These are phyloP conservation scores for Jimgerdemannia flammicorona DNA, from an alignment of 192 early-diverging fungal species.

Conservation along the genomic window DNA sequence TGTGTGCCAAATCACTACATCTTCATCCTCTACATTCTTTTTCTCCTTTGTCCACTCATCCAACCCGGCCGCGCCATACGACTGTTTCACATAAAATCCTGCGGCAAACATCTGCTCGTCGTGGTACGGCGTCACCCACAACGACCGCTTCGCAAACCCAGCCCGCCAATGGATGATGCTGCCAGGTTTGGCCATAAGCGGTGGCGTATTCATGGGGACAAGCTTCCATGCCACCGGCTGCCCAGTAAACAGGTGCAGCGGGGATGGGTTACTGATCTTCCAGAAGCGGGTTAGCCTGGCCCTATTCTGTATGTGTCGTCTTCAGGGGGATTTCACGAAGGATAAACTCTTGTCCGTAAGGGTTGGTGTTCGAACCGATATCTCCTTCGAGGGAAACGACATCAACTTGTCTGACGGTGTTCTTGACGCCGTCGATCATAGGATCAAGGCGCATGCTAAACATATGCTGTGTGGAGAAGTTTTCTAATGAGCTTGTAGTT, in stretches of 20 bases:
- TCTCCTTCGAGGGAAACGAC: conserved; percentile 10
- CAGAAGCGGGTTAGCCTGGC: conserved; percentile 16
- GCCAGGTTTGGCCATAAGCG: conserved; percentile 25
- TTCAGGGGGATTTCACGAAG: conserved; percentile 16
- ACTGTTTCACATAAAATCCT: conserved; percentile 38
- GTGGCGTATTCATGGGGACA: conserved; percentile 8
- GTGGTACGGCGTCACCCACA: conserved; percentile 37
- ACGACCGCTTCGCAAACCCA: conserved; percentile 31
- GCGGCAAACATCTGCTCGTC: conserved; percentile 35
- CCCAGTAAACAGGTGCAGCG: conserved; percentile 25
- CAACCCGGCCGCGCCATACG: conserved; percentile 8
- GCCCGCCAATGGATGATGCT: conserved; percentile 29
- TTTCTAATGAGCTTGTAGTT: no score
- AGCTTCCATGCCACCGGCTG: conserved; percentile 31
- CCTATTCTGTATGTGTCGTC: conserved; percentile 22
- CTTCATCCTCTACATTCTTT: conserved; percentile 16
- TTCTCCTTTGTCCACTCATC: conserved; percentile 24
- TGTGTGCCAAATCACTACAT: conserved; percentile 32
- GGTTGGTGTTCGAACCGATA: conserved; percentile 27
- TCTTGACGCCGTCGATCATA: conserved; percentile 37
- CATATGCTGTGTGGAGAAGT: conserved; percentile 9
- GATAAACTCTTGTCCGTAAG: conserved; percentile 27
- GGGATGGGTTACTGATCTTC: conserved; percentile 31
- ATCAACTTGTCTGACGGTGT: conserved; percentile 26
- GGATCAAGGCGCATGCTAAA: conserved; percentile 41